A percentile compares a stretch with the other conserved stretches of the same genome.
phyloP scores from a whole-genome alignment of 768 basidiomycete species.

The Coprinopsis strossmayeri region DNA sequence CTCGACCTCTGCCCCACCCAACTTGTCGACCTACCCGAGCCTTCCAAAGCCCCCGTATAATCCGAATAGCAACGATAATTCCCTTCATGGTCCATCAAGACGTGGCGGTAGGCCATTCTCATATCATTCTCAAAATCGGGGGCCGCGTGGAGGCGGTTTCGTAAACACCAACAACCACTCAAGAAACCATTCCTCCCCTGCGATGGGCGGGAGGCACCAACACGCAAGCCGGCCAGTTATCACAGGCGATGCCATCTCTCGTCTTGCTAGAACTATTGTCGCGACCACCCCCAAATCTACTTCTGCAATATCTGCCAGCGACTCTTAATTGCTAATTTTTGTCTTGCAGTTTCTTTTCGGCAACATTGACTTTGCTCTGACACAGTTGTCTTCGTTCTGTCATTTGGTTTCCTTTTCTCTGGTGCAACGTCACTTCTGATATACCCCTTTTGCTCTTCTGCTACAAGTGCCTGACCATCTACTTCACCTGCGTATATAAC shows the following conservation, averaged over 20 bases:
- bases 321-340: not conserved
- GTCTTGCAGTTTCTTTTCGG: no score
- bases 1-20: conserved; percentile 34
- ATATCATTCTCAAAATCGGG: not conserved
- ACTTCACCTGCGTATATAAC: no score
- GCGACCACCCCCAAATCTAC: conserved; percentile 15
- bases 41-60: not conserved
- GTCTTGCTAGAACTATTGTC: conserved; percentile 58
- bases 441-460: no score
- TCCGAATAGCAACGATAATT: conserved; percentile 11
- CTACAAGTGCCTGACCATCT: no score
- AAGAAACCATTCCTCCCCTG: conserved; percentile 65
- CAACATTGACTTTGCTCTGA: not conserved
- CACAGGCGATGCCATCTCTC: conserved; percentile 64
- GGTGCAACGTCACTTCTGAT: no score
- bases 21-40: conserved; percentile 19
- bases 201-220: conserved; percentile 25
- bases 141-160: not conserved
- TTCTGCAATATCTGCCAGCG: not conserved
- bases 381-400: not conserved
- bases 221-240: conserved; percentile 61
- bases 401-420: not conserved
- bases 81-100: not conserved
- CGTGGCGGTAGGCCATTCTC: conserved; percentile 3
- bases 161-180: conserved; percentile 28